A percentile compares a stretch with the other conserved stretches of the same genome.
Evolutionary conservation across 495 filamentous ascomycete species (phyloP).

Genomic region (Neurospora cerealis): DNA sequence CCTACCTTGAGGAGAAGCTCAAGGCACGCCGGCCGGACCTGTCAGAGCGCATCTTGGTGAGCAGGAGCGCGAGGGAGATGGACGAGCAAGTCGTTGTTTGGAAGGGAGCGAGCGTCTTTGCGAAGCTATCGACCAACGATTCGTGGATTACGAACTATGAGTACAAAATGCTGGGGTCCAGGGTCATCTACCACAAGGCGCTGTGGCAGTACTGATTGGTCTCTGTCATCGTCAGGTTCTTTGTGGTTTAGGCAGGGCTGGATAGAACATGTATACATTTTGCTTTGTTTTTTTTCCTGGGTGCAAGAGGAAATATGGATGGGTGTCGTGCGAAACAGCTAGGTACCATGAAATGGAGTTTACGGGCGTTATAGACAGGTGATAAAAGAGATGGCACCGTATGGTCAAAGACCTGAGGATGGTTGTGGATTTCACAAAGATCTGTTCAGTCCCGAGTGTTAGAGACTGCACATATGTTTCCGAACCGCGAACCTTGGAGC

Average conservation of each 20-base stretch:
- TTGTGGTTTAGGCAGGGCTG: background rate
- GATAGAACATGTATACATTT: background rate
- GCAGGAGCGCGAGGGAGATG: constrained; percentile 77
- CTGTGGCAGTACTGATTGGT: constrained; percentile 54
- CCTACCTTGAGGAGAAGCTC: constrained; percentile 72
- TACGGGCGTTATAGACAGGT: background rate
- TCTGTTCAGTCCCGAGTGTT: background rate
- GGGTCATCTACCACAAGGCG: constrained; percentile 77
- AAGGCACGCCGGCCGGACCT: constrained; percentile 58
- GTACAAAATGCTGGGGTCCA: constrained; percentile 76
- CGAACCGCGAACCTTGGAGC: background rate
- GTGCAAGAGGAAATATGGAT: background rate
- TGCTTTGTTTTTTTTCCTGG: background rate
- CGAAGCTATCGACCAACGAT: constrained; percentile 85
- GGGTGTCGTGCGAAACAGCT: background rate
- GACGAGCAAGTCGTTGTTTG: constrained; percentile 91
- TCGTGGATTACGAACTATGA: constrained; percentile 84
- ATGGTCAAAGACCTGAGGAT: background rate
- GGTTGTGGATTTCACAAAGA: background rate
- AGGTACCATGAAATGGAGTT: background rate
- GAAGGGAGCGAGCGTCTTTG: constrained; percentile 97
- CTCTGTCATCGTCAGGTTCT: background rate
- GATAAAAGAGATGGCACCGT: background rate
- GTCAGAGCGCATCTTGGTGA: constrained; percentile 77
- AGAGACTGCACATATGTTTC: background rate